Evolutionary conservation across 306 rosid species (phyloP), one percentile per base, ranked within the genome.

Genomic region (Aeschynomene evenia): DNA sequence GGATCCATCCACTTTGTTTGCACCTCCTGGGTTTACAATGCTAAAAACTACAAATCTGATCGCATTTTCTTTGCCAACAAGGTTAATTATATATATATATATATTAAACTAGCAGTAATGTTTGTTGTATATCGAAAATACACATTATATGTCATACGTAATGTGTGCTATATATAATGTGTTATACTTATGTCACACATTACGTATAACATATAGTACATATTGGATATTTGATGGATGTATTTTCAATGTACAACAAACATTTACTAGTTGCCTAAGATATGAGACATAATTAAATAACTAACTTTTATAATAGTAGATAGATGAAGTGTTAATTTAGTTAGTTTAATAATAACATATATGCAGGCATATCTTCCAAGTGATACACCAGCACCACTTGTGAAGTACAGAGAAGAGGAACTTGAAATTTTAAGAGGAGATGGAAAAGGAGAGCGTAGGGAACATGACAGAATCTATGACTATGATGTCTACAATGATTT

Each of bases 401-500:
- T 24, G 2, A 52, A 84, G 46, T 88, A 84, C 48, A 84, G 87
- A 71, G 84, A 81, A 33, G 85, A 84, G 58, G 95, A 91, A 21
- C 77, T 91, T 16, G 34, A 37, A 14, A 72, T 51, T 43, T 79
- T 86, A 67, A 88, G 95, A 84, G 97, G 97, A 73, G 76, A 84
- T 39, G 95, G 95, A 59, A 71, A 45, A 1, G 95, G 88, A 18
- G 86, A 91, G 68, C 95, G 87, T 24, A 63, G 81, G 29, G 90
- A 86, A 69, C 81, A 85, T 85, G 95, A 91, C 12, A 83, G 87
- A 61, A 65, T 91, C 16, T 91, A 91, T 74, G 97, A 91, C 65
- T 88, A 88, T 73, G 95, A 85, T 79, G 77, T 54, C 56, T 91
- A 91, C 78, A 91, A 91, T 68, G 92, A 91, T 72, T 69, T 91